Percentiles rank a stretch among this genome's conserved stretches.
Conservation (phyloP, 2,329 filamentous ascomycete species). For the Seiridium cupressi region DNA sequence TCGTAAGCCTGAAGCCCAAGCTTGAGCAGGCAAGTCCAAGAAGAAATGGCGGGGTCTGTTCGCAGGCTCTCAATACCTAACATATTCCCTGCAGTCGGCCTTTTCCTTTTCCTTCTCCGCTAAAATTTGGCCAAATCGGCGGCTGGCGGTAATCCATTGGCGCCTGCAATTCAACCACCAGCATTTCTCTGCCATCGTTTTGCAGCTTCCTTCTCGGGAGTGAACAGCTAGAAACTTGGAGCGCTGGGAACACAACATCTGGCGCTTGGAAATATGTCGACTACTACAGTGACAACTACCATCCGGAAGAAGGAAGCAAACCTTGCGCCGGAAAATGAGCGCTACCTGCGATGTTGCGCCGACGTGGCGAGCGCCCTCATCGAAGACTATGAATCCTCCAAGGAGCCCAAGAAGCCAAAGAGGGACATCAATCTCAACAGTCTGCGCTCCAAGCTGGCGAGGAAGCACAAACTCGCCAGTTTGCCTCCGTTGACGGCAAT, state of each 20-base stretch:
- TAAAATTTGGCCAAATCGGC: not conserved
- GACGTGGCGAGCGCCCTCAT: slow-evolving; percentile 94
- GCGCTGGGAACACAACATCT: no score
- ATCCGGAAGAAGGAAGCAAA: slow-evolving; percentile 70
- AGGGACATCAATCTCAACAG: slow-evolving; percentile 93
- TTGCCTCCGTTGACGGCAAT: slow-evolving; percentile 94
- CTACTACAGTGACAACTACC: slow-evolving; percentile 66
- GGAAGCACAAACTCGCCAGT: slow-evolving; percentile 85
- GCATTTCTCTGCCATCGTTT: not conserved
- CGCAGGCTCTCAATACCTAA: not conserved
- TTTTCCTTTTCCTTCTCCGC: slow-evolving; percentile 4
- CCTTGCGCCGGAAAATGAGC: slow-evolving; percentile 88
- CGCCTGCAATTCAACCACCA: not conserved
- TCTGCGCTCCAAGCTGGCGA: slow-evolving; percentile 80
- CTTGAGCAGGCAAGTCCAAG: no score
- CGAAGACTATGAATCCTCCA: slow-evolving; percentile 84
- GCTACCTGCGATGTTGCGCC: slow-evolving; percentile 89
- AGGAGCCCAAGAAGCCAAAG: slow-evolving; percentile 68
- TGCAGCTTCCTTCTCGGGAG: not conserved
- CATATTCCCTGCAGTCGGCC: not conserved
- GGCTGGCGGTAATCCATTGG: not conserved
- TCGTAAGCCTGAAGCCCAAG: no score
- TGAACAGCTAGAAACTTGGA: no score
- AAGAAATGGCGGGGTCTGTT: no score
- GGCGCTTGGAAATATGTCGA: not conserved